Base-by-base conservation (phyloP, 163 green algal genomes). In the Chlamydomonas reinhardtii region DNA sequence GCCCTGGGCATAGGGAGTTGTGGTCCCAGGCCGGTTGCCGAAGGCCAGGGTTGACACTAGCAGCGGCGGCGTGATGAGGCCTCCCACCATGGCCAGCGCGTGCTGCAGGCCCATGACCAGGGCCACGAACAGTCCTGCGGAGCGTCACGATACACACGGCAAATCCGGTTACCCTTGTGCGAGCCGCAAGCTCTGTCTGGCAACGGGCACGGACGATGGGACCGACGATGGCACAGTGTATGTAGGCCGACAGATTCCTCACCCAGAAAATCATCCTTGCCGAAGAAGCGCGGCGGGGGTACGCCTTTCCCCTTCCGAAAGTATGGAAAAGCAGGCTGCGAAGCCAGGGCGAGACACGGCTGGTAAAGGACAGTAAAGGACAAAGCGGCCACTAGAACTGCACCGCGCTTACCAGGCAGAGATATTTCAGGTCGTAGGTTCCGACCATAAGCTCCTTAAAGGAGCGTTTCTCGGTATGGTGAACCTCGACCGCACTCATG, bases 61-160 rank as follows among this genome's bases (percentile, higher is more conserved):
- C 29, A 95, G 71, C 15, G 95, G 92, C 15, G 94, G 93, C 9
- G 91, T 95, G 70, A 96, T 94, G 62, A 96, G 90, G 19, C 93
- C 93, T 24, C 91, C 94, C 4, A 95, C 82, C 94, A 97, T 98
- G 48, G 94, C 94, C 59, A 98, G 89, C 4, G 92, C 91, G 73
- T 98, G 96, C 91, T 98, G 96, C 43, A 97, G 90, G 31, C 94
- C 94, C 92, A 96, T 97, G 27, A 97, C 43, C 2, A 90, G 17
- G 0, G 94, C 91, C 2, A 94, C 86, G 39, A 96, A 56, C 48
- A 56, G 48, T 14, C 48, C 48, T 56, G 48, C 48, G 19, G 48
- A 17, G 39, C 39, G 8, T 5, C 39, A 48, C 39, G 39, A 48
- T 48, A 48, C 39, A 48, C 39, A 48, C 39, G 39, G 39, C 39